Evolutionary conservation across 345 rosid species (phyloP).

Genomic region (Bruguiera sexangula): DNA sequence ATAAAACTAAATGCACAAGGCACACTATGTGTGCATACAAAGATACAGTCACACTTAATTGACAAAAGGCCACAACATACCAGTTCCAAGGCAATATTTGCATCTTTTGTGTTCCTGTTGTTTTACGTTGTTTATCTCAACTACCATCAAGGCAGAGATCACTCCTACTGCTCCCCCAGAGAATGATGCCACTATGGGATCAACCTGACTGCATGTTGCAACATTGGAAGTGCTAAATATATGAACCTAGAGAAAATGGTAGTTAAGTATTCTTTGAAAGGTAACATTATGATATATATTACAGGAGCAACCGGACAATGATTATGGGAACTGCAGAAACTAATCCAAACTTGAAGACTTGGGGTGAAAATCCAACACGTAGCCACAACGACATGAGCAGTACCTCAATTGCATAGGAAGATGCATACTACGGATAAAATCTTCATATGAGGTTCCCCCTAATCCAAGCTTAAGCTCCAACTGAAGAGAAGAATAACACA

Average conservation of each 20-base stretch:
- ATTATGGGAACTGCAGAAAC: neutral
- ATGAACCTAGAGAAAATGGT: neutral
- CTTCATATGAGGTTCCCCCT: conserved; percentile 90
- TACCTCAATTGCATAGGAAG: conserved; percentile 95
- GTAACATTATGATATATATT: neutral
- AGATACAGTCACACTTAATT: neutral
- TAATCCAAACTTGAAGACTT: neutral
- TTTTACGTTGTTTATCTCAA: conserved; percentile 93
- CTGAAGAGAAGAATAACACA: conserved; percentile 31
- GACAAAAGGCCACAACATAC: conserved; percentile 27
- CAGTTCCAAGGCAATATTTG: conserved; percentile 98
- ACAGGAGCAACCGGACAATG: conserved; percentile 3
- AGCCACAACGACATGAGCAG: neutral
- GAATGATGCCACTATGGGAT: conserved; percentile 96
- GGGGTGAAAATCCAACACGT: neutral
- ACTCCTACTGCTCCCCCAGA: conserved; percentile 99
- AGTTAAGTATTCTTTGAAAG: neutral
- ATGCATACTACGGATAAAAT: conserved; percentile 70
- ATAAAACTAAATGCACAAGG: too few species aligned
- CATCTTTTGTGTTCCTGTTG: conserved; percentile 94
- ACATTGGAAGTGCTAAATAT: conserved; percentile 6
- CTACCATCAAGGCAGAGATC: conserved; percentile 93
- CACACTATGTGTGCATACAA: too few species aligned
- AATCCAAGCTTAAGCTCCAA: conserved; percentile 90
- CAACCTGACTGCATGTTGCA: conserved; percentile 66